Evolutionary conservation across 2,329 filamentous ascomycete genomes (phyloP), one percentile per base, ranked within the genome.

Genomic region (Claviceps arundinis): DNA sequence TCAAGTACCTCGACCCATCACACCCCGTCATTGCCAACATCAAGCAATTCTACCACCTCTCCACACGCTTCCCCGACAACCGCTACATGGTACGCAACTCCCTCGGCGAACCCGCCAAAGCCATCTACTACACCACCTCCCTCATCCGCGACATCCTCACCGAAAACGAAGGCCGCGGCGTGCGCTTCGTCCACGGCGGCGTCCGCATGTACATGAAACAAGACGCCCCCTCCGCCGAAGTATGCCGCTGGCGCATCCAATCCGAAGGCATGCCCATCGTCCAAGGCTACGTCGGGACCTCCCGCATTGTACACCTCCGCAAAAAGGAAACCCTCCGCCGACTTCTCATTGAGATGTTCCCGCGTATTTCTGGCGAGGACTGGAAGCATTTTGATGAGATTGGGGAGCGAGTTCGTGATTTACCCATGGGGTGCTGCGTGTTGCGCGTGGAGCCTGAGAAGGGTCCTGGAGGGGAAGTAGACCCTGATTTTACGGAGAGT

Each of bases 191-290:
- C 48, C 93, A 98, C 69, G 91, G 86, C 49, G 93, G 93, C 57
- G 90, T 98, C 37, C 95, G 95, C 72, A 97, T 97, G 89, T 98
- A 95, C 66, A 93, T 97, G 75, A 95, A 95, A 73, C 91, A 97
- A 68, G 89, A 96, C 63, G 85, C 88, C 0, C 90, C 95, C 54
- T 86, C 84, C 5, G 83, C 85, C 38, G 85, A 90, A 51, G 85
- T 93, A 37, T 95, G 90, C 72, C 80, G 85, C 54, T 98, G 93
- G 93, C 82, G 93, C 47, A 93, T 98, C 60, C 93, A 98, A 73
- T 87, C 85, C 13, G 93, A 98, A 68, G 93, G 93, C 24, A 82
- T 98, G 71, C 82, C 86, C 9, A 89, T 98, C 58, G 75, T 96
- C 38, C 87, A 95, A 64, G 87, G 88, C 26, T 97, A 94, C 77